These are phyloP conservation scores for Apiosordaria backusii DNA, from an alignment of 495 filamentous ascomycete genomes.

Conservation along the genomic window DNA sequence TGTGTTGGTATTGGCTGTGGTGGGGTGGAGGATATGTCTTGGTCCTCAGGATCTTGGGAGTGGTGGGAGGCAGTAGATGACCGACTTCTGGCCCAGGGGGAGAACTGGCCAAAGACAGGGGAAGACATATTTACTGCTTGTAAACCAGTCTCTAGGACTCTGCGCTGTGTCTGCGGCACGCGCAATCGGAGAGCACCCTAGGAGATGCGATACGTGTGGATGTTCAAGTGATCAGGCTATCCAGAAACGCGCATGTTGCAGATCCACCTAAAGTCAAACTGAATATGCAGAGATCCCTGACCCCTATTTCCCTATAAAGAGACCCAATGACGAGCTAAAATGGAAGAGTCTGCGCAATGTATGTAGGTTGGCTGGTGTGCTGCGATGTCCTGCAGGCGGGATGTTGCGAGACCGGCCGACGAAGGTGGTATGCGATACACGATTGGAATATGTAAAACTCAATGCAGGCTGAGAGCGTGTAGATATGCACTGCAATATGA, in stretches of 20 bases:
- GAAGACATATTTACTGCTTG: conserved; percentile 28
- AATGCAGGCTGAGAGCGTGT: background rate
- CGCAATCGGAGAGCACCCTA: background rate
- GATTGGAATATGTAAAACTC: background rate
- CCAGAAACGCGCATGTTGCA: conserved; percentile 20
- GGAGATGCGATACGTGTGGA: conserved; percentile 3
- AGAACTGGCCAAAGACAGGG: conserved; percentile 35
- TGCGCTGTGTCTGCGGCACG: background rate
- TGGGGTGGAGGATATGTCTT: conserved; percentile 17
- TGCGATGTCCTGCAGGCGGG: background rate
- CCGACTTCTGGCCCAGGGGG: conserved; percentile 38
- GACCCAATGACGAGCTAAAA: background rate
- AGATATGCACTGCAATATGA: background rate
- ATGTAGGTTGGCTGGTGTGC: background rate
- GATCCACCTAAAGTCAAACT: conserved; percentile 11
- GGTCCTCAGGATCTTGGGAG: conserved; percentile 27
- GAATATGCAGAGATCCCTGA: conserved; percentile 3
- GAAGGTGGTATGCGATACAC: background rate
- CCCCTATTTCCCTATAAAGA: background rate
- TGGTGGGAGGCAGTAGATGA: conserved; percentile 36
- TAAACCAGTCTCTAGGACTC: background rate
- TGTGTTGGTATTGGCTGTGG: conserved; percentile 8
- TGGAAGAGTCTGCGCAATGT: background rate
- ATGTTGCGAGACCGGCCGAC: background rate
- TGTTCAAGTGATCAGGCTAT: conserved; percentile 2